These are phyloP conservation scores for Scedosporium minutisporum DNA, from an alignment of 2,329 filamentous ascomycete species.

Conservation along the genomic window DNA sequence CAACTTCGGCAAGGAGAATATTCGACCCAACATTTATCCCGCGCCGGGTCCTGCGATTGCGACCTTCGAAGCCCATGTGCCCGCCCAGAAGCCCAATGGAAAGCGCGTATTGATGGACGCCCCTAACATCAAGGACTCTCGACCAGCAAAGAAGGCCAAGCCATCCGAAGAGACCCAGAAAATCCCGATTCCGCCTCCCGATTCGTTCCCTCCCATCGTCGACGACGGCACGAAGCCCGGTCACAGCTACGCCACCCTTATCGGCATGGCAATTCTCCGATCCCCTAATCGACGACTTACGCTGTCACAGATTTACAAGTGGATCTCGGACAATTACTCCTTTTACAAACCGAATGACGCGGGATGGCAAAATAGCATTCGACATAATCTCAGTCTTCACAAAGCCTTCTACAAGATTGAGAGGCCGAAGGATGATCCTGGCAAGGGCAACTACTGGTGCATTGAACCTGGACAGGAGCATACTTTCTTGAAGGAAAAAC, in stretches of 20 bases:
- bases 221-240: constrained; percentile 85
- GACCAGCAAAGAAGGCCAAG: constrained; percentile 60
- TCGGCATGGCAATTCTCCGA: constrained; percentile 92
- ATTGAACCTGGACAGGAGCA: constrained; percentile 85
- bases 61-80: constrained; percentile 2
- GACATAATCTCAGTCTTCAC: constrained; percentile 93
- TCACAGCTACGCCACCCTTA: constrained; percentile 89
- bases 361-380: constrained; percentile 98
- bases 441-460: constrained; percentile 95
- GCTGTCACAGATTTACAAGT: constrained; percentile 94
- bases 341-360: constrained; percentile 80
- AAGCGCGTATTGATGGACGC: constrained; percentile 64
- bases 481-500: constrained; percentile 83
- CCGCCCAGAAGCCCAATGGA: constrained; percentile 34
- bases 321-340: constrained; percentile 91
- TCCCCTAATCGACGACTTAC: constrained; percentile 77
- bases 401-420: constrained; percentile 96
- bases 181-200: constrained; percentile 46
- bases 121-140: constrained; percentile 59
- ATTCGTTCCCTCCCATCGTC: constrained; percentile 70
- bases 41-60: constrained; percentile 38
- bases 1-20: constrained; percentile 46
- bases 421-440: constrained; percentile 90
- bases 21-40: constrained; percentile 40
- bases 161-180: constrained; percentile 24